Evolutionary conservation across 140 eudicot genomes (phyloP).

Genomic region (Bidens hawaiensis): DNA sequence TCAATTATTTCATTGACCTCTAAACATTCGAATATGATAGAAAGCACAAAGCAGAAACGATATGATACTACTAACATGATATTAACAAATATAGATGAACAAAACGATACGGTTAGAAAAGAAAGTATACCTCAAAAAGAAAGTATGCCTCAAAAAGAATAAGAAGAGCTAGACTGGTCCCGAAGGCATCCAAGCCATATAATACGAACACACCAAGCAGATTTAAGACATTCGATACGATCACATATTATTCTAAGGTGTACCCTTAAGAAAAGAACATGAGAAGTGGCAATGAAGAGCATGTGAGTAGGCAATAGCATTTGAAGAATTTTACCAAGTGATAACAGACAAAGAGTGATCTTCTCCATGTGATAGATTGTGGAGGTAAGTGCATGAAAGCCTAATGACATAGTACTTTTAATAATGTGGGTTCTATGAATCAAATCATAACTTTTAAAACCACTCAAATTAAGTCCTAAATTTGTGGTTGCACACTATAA

Average conservation of each 20-base stretch:
- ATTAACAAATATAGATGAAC: neutral
- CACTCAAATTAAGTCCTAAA: constrained; percentile 20
- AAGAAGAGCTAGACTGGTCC: neutral
- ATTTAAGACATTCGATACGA: constrained; percentile 9
- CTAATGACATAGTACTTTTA: constrained; percentile 30
- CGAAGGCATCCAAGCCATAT: constrained; percentile 3
- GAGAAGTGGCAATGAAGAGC: constrained; percentile 20
- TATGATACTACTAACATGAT: neutral
- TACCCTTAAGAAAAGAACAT: constrained; percentile 12
- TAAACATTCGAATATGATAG: neutral
- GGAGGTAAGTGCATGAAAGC: constrained; percentile 28
- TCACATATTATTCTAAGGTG: constrained; percentile 4
- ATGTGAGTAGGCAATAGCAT: constrained; percentile 32
- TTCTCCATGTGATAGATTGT: constrained; percentile 31
- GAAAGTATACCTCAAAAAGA: constrained; percentile 20
- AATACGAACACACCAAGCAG: constrained; percentile 5
- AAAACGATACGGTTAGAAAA: constrained; percentile 2
- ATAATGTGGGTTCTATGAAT: constrained; percentile 22
- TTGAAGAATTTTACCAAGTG: constrained; percentile 18
- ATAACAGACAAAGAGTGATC: constrained; percentile 35
- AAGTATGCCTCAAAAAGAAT: constrained; percentile 15
- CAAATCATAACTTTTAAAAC: constrained; percentile 1
- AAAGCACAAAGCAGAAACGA: neutral
- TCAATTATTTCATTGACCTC: neutral
- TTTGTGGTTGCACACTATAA: constrained; percentile 27